A percentile compares a stretch with the other conserved stretches of the same genome.
These are phyloP conservation scores for Rhinocladiella mackenziei DNA, from an alignment of 2,329 filamentous ascomycete species.

Conservation along the genomic window DNA sequence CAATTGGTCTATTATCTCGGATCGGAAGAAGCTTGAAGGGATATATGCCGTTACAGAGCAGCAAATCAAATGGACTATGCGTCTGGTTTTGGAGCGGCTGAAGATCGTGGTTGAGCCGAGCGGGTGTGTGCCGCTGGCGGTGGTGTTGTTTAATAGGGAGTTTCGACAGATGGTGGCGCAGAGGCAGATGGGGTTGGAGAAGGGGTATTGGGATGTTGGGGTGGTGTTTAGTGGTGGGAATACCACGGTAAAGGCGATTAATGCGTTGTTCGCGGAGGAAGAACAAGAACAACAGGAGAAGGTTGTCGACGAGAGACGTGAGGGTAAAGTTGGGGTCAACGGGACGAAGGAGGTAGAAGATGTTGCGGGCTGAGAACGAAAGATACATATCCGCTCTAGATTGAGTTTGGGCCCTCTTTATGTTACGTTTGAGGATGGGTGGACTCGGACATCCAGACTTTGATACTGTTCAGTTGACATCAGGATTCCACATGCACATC, in stretches of 20 bases:
- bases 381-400: neutral
- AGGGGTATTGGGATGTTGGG: slow-evolving; percentile 63
- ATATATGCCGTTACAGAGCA: slow-evolving; percentile 74
- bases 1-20: slow-evolving; percentile 74
- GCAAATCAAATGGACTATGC: slow-evolving; percentile 73
- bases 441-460: neutral
- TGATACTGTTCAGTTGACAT: no score
- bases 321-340: slow-evolving; percentile 19
- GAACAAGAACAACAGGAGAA: slow-evolving; percentile 1
- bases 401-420: neutral
- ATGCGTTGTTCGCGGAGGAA: slow-evolving; percentile 47
- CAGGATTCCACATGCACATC: neutral
- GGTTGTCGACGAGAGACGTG: slow-evolving; percentile 17
- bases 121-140: slow-evolving; percentile 77
- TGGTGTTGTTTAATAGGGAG: slow-evolving; percentile 78
- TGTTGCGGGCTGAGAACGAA: slow-evolving; percentile 23
- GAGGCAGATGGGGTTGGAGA: slow-evolving; percentile 60
- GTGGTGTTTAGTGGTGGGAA: slow-evolving; percentile 62
- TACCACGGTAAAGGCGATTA: slow-evolving; percentile 59
- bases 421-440: neutral
- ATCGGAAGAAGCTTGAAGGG: slow-evolving; percentile 63
- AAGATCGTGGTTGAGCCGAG: slow-evolving; percentile 91
- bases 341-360: slow-evolving; percentile 25
- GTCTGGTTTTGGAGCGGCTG: slow-evolving; percentile 76
- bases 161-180: slow-evolving; percentile 61